A percentile compares a stretch with the other conserved stretches of the same genome.
Conservation (phyloP, 352 stramenopile genomes). For the Lagenidium sp. region DNA sequence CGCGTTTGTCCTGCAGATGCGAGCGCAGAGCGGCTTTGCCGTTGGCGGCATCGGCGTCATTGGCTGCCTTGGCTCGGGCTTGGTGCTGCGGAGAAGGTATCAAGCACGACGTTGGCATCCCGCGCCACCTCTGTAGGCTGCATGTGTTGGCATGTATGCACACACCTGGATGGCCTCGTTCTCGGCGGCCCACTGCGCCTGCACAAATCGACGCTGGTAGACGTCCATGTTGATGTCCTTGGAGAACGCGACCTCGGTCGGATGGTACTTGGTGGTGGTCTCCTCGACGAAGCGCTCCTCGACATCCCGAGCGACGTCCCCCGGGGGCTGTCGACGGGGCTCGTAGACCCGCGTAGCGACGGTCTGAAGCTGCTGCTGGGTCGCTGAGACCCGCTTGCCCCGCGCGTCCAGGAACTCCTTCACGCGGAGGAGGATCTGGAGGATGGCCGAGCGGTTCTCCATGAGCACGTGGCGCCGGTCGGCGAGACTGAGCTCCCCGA, state of each 20-base stretch:
- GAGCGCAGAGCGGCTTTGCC: slow-evolving; percentile 20
- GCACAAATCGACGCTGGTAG: slow-evolving; percentile 48
- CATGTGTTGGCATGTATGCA: no score
- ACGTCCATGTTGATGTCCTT: slow-evolving; percentile 68
- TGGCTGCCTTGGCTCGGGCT: slow-evolving; percentile 14
- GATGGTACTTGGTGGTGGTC: slow-evolving; percentile 27
- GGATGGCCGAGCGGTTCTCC: slow-evolving; percentile 38
- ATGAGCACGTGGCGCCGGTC: slow-evolving; percentile 52
- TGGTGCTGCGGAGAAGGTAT: slow-evolving; percentile 15
- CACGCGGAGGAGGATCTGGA: slow-evolving; percentile 52
- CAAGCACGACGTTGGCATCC: background rate
- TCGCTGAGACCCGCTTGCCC: slow-evolving; percentile 8
- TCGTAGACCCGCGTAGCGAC: slow-evolving; percentile 13
- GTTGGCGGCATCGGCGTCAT: slow-evolving; percentile 12
- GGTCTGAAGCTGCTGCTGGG: slow-evolving; percentile 5
- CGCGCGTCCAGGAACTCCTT: slow-evolving; percentile 36
- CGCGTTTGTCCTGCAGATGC: slow-evolving; percentile 47
- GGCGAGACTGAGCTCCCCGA: slow-evolving; percentile 29
- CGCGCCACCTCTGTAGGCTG: background rate
- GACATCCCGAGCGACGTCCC: slow-evolving; percentile 18
- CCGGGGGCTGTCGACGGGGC: slow-evolving; percentile 4
- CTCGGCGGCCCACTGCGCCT: slow-evolving; percentile 44
- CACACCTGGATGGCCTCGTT: no score
- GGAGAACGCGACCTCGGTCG: slow-evolving; percentile 34
- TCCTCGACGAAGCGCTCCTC: slow-evolving; percentile 47